phyloP scores from a whole-genome alignment of 495 filamentous ascomycete genomes.

The Tetracladium marchalianum region DNA sequence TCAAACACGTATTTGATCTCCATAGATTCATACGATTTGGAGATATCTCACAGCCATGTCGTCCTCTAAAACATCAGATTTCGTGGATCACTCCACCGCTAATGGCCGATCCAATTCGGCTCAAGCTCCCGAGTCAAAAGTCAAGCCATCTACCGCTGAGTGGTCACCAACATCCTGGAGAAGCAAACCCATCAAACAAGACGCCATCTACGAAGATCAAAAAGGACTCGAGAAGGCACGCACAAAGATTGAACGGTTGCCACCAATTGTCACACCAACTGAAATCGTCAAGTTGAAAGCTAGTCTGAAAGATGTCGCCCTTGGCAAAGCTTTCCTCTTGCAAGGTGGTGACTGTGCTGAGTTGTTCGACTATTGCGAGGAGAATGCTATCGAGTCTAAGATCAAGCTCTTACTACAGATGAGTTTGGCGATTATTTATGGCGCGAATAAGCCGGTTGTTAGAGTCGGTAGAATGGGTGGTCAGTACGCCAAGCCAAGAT shows the following conservation, averaged over 20 bases:
- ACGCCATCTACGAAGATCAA: conserved; percentile 67
- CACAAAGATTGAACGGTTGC: conserved; percentile 62
- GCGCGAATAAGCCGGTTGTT: conserved; percentile 82
- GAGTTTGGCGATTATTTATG: conserved; percentile 88
- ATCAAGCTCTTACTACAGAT: conserved; percentile 95
- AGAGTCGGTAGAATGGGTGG: conserved; percentile 93
- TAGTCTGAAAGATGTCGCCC: conserved; percentile 71
- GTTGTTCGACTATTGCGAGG: conserved; percentile 92
- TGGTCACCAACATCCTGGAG: conserved; percentile 71
- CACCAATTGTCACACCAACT: conserved; percentile 79
- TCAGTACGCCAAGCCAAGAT: conserved; percentile 92
- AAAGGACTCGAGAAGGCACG: conserved; percentile 53
- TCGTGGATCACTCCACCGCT: no score
- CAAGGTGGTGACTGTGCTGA: conserved; percentile 97
- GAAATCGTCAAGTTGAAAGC: conserved; percentile 76
- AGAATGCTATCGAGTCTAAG: conserved; percentile 83
- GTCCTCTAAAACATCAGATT: no score
- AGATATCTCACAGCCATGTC: no score
- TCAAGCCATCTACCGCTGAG: neutral
- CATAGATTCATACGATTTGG: no score
- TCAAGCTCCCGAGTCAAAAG: neutral
- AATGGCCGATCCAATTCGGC: neutral
- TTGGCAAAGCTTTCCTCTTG: conserved; percentile 87
- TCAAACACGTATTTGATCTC: no score
- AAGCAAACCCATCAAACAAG: conserved; percentile 85